A percentile compares a stretch with the other conserved stretches of the same genome.
These are phyloP conservation scores for Pestalotiopsis sp. DNA, from an alignment of 2,329 filamentous ascomycete genomes.

Conservation along the genomic window DNA sequence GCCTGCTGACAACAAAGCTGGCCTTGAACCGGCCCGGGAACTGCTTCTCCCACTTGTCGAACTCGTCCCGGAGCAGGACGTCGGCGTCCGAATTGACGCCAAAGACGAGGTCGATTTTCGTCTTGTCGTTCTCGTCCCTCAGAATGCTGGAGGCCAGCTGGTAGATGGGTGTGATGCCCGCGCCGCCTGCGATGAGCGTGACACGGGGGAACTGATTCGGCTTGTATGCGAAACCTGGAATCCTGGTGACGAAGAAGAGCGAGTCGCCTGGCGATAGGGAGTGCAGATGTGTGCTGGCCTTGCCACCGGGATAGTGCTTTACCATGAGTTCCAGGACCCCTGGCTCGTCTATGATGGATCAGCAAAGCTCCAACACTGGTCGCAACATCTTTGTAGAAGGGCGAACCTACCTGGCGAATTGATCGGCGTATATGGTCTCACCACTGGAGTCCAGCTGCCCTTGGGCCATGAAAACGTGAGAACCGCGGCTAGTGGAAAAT, in stretches of 20 bases:
- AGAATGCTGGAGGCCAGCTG: conserved; percentile 66
- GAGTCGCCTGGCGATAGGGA: conserved; percentile 63
- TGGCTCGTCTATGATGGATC: conserved; percentile 46
- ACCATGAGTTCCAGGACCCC: conserved; percentile 67
- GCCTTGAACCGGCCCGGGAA: conserved; percentile 60
- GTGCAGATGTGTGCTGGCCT: conserved; percentile 68
- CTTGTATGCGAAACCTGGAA: conserved; percentile 59
- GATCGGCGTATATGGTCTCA: conserved; percentile 70
- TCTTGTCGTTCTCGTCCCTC: conserved; percentile 62
- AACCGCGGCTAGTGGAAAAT: conserved; percentile 48
- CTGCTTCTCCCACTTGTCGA: conserved; percentile 50
- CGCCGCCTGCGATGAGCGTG: conserved; percentile 71
- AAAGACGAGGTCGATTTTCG: conserved; percentile 66
- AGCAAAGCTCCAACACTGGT: not conserved
- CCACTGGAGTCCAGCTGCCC: conserved; percentile 58
- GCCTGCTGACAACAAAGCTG: conserved; percentile 59
- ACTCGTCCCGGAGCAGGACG: conserved; percentile 58
- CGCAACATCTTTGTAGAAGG: conserved; percentile 15
- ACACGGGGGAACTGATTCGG: conserved; percentile 53
- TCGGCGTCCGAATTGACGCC: conserved; percentile 69
- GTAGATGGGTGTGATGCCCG: conserved; percentile 73
- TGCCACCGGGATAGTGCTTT: conserved; percentile 69
- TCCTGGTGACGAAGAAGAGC: conserved; percentile 57
- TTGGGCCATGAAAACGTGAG: conserved; percentile 63
- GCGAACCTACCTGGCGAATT: conserved; percentile 46